Percentiles rank a stretch among this genome's conserved stretches.
Evolutionary conservation across 306 rosid genomes (phyloP).

Genomic region (Cyamopsis tetragonoloba): DNA sequence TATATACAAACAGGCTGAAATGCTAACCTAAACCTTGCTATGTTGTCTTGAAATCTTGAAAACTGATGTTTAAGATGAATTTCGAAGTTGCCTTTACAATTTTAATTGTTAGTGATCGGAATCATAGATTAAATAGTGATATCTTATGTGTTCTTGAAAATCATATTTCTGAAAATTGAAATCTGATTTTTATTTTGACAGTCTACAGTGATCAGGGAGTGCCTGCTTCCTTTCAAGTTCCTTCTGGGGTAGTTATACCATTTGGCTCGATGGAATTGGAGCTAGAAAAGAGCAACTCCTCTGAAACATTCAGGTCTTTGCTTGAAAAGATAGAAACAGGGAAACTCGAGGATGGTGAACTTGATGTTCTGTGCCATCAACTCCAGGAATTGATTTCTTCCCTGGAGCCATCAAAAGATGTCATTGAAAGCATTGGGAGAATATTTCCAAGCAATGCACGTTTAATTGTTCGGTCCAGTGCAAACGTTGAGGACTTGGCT

Average conservation of each 20-base stretch:
- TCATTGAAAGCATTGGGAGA: conserved; percentile 56
- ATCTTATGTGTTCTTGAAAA: conserved; percentile 12
- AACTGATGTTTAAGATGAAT: neutral
- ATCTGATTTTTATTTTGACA: conserved; percentile 41
- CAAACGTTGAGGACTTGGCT: conserved; percentile 94
- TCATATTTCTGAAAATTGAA: conserved; percentile 21
- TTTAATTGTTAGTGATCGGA: neutral
- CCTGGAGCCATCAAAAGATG: conserved; percentile 52
- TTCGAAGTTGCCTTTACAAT: neutral
- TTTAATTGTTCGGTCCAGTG: conserved; percentile 91
- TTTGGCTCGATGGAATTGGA: conserved; percentile 94
- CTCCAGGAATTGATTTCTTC: conserved; percentile 80
- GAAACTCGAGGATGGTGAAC: conserved; percentile 60
- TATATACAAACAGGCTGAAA: neutral
- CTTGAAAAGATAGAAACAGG: conserved; percentile 68
- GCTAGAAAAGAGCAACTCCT: conserved; percentile 56
- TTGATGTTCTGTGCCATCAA: conserved; percentile 60
- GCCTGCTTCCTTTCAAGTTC: conserved; percentile 76
- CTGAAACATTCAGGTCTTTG: conserved; percentile 53
- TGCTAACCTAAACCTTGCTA: neutral
- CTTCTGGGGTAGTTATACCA: conserved; percentile 86
- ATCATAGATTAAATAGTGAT: neutral
- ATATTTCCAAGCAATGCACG: conserved; percentile 62
- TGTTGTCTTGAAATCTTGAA: neutral
- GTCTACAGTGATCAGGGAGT: conserved; percentile 75